Evolutionary conservation across 2,329 filamentous ascomycete genomes (phyloP).

Genomic region (Apiospora arundinis): DNA sequence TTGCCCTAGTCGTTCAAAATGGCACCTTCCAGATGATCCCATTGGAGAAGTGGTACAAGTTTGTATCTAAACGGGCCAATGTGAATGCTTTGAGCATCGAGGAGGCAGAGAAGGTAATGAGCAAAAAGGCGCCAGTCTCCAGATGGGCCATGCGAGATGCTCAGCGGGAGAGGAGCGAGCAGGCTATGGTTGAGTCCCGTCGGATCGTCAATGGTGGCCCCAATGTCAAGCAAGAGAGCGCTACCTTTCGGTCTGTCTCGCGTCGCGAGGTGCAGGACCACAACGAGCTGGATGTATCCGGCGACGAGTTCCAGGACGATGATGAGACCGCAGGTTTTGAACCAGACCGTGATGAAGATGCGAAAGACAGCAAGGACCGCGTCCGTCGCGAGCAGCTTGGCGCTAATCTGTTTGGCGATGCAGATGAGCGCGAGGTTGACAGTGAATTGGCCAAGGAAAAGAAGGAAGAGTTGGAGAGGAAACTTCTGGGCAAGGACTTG

Average conservation of each 20-base stretch:
- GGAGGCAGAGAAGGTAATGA: constrained; percentile 84
- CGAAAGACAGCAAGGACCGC: constrained; percentile 72
- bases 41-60: constrained; percentile 94
- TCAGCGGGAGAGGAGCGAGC: constrained; percentile 59
- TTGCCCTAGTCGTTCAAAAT: constrained; percentile 76
- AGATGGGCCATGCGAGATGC: constrained; percentile 79
- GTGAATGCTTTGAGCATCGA: constrained; percentile 82
- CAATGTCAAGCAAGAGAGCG: constrained; percentile 72
- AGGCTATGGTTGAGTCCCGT: constrained; percentile 64
- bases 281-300: constrained; percentile 70
- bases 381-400: constrained; percentile 83
- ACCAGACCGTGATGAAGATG: constrained; percentile 80
- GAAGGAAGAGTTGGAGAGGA: constrained; percentile 72
- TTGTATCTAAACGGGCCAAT: constrained; percentile 74
- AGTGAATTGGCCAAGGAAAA: constrained; percentile 74
- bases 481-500: constrained; percentile 75
- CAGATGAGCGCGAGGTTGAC: constrained; percentile 74
- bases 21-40: constrained; percentile 84
- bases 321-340: constrained; percentile 81
- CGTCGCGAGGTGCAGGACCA: constrained; percentile 73
- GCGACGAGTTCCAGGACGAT: constrained; percentile 84
- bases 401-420: constrained; percentile 81
- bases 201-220: constrained; percentile 62
- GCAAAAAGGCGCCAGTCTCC: constrained; percentile 75
- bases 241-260: constrained; percentile 65